Evolutionary conservation across 305 asterid genomes (phyloP).

Genomic region (Fraxinus greggii): DNA sequence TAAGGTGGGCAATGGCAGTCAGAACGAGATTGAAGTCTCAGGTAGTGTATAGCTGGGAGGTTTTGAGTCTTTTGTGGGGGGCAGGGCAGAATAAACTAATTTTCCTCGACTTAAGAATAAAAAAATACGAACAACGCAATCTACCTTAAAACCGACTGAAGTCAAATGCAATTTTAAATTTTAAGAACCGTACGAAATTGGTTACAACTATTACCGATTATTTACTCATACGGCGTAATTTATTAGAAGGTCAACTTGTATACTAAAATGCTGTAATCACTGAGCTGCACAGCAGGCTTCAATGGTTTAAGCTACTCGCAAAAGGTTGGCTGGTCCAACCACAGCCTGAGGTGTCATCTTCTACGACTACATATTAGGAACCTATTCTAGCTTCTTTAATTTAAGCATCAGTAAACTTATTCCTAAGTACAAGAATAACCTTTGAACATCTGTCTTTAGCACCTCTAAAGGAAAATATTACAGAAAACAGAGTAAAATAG

Average conservation of each 20-base stretch:
- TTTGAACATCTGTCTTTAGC: neutral
- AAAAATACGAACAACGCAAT: neutral
- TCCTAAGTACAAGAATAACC: neutral
- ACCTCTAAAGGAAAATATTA: neutral
- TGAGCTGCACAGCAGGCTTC: neutral
- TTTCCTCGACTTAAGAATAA: neutral
- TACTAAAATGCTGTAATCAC: neutral
- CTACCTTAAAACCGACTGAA: neutral
- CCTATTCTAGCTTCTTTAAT: neutral
- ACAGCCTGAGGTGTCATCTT: neutral
- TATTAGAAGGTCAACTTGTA: neutral
- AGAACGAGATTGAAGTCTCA: neutral
- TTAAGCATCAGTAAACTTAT: neutral
- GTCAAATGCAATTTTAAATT: neutral
- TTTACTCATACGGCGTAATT: neutral
- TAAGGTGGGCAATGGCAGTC: neutral
- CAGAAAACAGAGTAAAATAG: neutral
- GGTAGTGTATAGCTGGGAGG: neutral
- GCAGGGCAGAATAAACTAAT: neutral
- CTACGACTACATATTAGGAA: neutral
- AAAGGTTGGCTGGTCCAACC: neutral
- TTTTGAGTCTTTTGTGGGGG: neutral
- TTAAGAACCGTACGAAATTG: neutral
- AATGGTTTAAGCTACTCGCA: neutral
- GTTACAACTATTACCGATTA: neutral